Evolutionary conservation across 129 eudicot genomes (phyloP).

Genomic region (Glebionis coronaria): DNA sequence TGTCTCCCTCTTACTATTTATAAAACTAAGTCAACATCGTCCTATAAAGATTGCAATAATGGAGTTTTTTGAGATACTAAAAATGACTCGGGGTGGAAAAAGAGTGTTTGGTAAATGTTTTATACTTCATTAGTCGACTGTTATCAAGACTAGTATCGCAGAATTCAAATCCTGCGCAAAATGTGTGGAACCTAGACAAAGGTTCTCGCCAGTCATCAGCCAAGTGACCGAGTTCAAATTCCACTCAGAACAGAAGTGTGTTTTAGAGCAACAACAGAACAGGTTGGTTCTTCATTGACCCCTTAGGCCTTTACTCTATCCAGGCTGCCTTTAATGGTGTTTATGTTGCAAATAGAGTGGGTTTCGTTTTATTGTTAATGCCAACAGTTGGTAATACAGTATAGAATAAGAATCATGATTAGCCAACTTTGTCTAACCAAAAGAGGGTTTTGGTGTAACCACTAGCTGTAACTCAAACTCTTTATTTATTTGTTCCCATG

Average conservation of each 20-base stretch:
- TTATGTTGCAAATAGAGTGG: background rate
- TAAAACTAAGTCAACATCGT: conserved; percentile 10
- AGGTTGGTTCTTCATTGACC: too few relatives aligned
- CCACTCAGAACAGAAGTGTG: too few relatives aligned
- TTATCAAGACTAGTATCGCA: background rate
- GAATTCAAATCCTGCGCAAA: background rate
- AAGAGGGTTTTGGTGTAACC: conserved; percentile 40
- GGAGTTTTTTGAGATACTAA: background rate
- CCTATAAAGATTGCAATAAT: conserved; percentile 3
- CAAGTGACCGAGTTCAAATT: too few relatives aligned
- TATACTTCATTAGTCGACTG: too few relatives aligned
- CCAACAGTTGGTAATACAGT: background rate
- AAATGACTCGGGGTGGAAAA: too few relatives aligned
- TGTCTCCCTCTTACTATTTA: conserved; percentile 12
- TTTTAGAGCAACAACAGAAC: too few relatives aligned
- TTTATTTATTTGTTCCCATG: conserved; percentile 1
- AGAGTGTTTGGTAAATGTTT: too few relatives aligned
- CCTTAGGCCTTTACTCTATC: too few relatives aligned
- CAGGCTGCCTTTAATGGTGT: background rate
- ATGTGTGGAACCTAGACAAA: too few relatives aligned
- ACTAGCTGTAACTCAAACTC: conserved; percentile 16
- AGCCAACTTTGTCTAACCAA: conserved; percentile 22
- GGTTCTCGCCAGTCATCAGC: too few relatives aligned
- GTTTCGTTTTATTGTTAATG: background rate
- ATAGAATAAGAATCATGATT: conserved; percentile 2